A percentile compares a stretch with the other conserved stretches of the same genome.
Evolutionary conservation across 371 early-diverging fungal species (phyloP).

Genomic region (Actinomortierella wolfii): DNA sequence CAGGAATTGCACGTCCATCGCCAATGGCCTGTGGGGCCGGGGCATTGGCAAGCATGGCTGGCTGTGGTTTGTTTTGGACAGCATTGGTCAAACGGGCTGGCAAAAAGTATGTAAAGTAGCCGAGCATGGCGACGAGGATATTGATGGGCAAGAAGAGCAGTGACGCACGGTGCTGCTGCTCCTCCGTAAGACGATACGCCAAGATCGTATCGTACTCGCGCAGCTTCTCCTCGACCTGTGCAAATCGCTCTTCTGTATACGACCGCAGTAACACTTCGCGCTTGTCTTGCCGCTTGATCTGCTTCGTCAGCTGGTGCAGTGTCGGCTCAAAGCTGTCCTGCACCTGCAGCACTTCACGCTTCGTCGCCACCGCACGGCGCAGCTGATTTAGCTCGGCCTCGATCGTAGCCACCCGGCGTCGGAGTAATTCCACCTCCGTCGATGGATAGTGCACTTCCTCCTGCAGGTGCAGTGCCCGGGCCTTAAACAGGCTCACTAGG

Average conservation of each 20-base stretch:
- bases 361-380: constrained; percentile 66
- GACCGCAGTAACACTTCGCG: constrained; percentile 51
- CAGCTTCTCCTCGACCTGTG: constrained; percentile 53
- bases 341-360: constrained; percentile 63
- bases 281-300: constrained; percentile 58
- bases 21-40: constrained; percentile 33
- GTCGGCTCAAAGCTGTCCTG: constrained; percentile 51
- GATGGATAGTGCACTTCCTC: constrained; percentile 58
- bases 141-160: constrained; percentile 48
- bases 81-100: constrained; percentile 33
- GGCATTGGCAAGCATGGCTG: constrained; percentile 32
- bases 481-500: constrained; percentile 55
- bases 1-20: constrained; percentile 20
- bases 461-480: constrained; percentile 60
- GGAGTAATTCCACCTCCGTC: constrained; percentile 52
- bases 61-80: constrained; percentile 25
- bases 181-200: constrained; percentile 56
- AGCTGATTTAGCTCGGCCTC: constrained; percentile 61
- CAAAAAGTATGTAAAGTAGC: constrained; percentile 47
- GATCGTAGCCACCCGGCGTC: constrained; percentile 51
- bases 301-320: constrained; percentile 54
- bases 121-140: constrained; percentile 40
- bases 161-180: constrained; percentile 47
- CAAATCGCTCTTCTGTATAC: constrained; percentile 61
- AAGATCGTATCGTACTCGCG: constrained; percentile 57